Evolutionary conservation across 2,329 filamentous ascomycete genomes (phyloP).

Genomic region (Hymenoscyphus albidus): DNA sequence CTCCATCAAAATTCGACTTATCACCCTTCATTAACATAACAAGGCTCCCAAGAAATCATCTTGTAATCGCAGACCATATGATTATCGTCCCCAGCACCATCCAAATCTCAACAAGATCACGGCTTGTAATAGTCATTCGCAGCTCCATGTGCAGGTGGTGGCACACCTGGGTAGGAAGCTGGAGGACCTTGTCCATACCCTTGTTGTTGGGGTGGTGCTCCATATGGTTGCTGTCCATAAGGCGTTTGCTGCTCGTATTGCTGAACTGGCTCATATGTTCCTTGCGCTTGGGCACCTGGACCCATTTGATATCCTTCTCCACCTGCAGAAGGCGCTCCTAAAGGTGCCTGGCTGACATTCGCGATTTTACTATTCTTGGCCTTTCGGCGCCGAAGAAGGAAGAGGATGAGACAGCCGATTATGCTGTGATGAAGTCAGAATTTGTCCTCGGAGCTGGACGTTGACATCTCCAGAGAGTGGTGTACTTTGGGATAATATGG

Average conservation of each 20-base stretch:
- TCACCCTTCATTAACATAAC: neutral
- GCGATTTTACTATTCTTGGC: neutral
- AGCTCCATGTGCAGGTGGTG: neutral
- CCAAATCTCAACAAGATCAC: neutral
- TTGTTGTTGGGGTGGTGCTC: slow-evolving; percentile 4
- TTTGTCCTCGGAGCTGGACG: neutral
- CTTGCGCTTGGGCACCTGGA: neutral
- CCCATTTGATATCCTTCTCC: slow-evolving; percentile 3
- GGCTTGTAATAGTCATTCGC: slow-evolving; percentile 1
- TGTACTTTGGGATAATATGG: neutral
- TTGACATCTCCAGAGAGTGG: neutral
- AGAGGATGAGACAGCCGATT: neutral
- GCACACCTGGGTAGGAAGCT: neutral
- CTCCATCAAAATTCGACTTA: neutral
- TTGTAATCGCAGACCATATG: neutral
- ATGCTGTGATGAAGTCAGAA: neutral
- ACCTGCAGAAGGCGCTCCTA: neutral
- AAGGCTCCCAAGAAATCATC: neutral
- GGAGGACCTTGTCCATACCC: neutral
- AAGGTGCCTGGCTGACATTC: neutral
- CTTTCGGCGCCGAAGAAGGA: slow-evolving; percentile 9
- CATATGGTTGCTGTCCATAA: slow-evolving; percentile 3
- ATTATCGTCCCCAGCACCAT: neutral
- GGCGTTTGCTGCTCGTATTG: slow-evolving; percentile 8
- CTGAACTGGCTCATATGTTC: slow-evolving; percentile 5